Evolutionary conservation across 768 basidiomycete genomes (phyloP), one percentile per base, ranked within the genome.

Genomic region (Hirschioporus abietinus): DNA sequence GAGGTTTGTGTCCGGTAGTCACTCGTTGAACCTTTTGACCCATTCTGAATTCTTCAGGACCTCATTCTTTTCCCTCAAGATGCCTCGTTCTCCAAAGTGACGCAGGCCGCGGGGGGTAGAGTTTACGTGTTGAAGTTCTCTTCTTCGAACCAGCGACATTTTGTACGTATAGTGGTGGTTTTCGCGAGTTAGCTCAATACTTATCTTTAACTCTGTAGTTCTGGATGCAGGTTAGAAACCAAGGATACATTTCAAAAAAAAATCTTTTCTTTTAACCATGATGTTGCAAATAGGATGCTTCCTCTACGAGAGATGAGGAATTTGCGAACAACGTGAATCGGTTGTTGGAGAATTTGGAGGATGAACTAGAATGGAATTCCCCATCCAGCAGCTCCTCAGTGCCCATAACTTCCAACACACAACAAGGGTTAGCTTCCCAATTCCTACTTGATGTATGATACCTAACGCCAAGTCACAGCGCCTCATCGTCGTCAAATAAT

Each of bases 41-140:
- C 63, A 66, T 20, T 1, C 34, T 30, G 34, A 8, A 24, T 24
- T 64, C 23, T 69, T 30, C 8, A 93, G 92, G 95, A 97, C 72
- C 78, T 95, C 65, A 93, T 96, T 69, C 78, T 96, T 64, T 93
- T 96, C 75, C 93, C 93, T 0, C 84, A 86, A 1, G 95, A 97
- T 76, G 94, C 95, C 3, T 85, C 82, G 0, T 93, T 97, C 73
- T 82, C 82, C 70, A 90, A 88, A 76, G 90, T 96, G 10, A 68
- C 84, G 1, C 86, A 93, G 72, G 84, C 89, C 10, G 73, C 78
- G 0, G 80, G 80, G 35, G 92, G 91, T 7, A 81, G 93, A 68
- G 87, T 90, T 5, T 93, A 92, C 71, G 92, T 96, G 68, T 88
- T 96, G 75, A 93, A 92, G 77, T 96, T 97, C 80, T 88, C 90